Conservation (phyloP, 495 filamentous ascomycete genomes). For the Penicillium subrubescens region DNA sequence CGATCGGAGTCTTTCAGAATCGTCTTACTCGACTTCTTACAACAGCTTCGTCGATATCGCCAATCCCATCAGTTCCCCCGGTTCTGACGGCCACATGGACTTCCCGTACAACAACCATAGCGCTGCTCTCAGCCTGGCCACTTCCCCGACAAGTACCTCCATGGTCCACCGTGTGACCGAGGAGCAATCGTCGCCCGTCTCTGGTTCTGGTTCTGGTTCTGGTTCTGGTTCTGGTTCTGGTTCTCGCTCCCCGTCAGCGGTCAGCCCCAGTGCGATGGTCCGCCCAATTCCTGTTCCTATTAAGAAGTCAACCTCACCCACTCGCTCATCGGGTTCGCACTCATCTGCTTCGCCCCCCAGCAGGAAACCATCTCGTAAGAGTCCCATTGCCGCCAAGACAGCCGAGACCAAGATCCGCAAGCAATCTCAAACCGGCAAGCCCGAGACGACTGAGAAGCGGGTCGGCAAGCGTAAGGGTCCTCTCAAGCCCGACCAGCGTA, state of each 20-base stretch:
- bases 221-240: conserved; percentile 32
- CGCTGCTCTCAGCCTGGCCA: conserved; percentile 36
- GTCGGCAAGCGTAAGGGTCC: conserved; percentile 85
- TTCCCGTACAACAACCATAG: conserved; percentile 52
- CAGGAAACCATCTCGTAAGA: conserved; percentile 71
- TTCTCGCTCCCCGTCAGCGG: conserved; percentile 53
- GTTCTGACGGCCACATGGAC: conserved; percentile 66
- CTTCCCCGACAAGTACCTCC: conserved; percentile 42
- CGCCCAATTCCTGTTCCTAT: conserved; percentile 64
- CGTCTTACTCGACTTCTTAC: conserved; percentile 72
- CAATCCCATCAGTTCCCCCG: conserved; percentile 69
- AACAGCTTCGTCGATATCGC: conserved; percentile 81
- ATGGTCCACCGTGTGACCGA: conserved; percentile 32
- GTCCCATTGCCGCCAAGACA: conserved; percentile 72
- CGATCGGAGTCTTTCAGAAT: conserved; percentile 80
- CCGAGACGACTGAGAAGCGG: conserved; percentile 81
- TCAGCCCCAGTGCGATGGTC: conserved; percentile 70
- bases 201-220: conserved; percentile 37
- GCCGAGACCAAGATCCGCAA: conserved; percentile 79
- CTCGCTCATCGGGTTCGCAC: conserved; percentile 58
- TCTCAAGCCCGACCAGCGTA: conserved; percentile 87
- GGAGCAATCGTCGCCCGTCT: conserved; percentile 38
- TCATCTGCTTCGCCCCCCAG: conserved; percentile 67
- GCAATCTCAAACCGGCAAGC: conserved; percentile 71
- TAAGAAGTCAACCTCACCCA: conserved; percentile 65